Conservation (phyloP, 2,329 filamentous ascomycete species). For the Scortechinia acanthostroma region DNA sequence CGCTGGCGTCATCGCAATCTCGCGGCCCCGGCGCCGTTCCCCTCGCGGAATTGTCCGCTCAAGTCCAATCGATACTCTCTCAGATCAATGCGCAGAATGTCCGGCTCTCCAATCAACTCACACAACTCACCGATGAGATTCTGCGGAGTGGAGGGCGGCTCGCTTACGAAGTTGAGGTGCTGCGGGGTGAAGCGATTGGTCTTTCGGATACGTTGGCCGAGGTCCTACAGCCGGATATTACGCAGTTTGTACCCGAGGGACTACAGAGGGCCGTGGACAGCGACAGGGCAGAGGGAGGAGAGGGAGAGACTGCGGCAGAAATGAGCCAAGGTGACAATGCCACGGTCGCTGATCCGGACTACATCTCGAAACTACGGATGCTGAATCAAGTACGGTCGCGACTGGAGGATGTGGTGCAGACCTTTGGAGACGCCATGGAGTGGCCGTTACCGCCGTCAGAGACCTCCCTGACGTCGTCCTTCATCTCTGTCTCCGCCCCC, state of each 20-base stretch:
- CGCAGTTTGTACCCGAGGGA: not conserved
- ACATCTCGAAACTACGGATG: constrained; percentile 41
- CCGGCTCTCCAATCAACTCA: constrained; percentile 23
- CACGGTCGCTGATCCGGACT: constrained; percentile 9
- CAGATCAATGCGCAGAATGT: constrained; percentile 13
- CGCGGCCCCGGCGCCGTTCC: constrained; percentile 23
- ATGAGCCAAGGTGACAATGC: not conserved
- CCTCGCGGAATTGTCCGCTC: constrained; percentile 44
- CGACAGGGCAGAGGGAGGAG: not conserved
- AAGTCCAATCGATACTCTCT: constrained; percentile 52
- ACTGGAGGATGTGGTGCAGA: constrained; percentile 53
- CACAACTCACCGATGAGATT: constrained; percentile 61
- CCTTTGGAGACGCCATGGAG: constrained; percentile 62
- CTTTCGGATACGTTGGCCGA: constrained; percentile 9
- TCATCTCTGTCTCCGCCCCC: constrained; percentile 55
- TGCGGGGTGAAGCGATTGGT: constrained; percentile 12
- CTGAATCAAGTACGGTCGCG: constrained; percentile 51
- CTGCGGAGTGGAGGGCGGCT: constrained; percentile 52
- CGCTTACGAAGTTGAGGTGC: constrained; percentile 42
- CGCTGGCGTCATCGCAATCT: constrained; percentile 12
- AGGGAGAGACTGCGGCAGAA: too few relatives aligned
- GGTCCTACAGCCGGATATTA: not conserved
- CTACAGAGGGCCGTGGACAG: not conserved
- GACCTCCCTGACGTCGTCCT: constrained; percentile 43
- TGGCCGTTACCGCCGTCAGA: constrained; percentile 56